These are phyloP conservation scores for Panicum hallii DNA, from an alignment of 202 grass and related monocot species.

Conservation along the genomic window DNA sequence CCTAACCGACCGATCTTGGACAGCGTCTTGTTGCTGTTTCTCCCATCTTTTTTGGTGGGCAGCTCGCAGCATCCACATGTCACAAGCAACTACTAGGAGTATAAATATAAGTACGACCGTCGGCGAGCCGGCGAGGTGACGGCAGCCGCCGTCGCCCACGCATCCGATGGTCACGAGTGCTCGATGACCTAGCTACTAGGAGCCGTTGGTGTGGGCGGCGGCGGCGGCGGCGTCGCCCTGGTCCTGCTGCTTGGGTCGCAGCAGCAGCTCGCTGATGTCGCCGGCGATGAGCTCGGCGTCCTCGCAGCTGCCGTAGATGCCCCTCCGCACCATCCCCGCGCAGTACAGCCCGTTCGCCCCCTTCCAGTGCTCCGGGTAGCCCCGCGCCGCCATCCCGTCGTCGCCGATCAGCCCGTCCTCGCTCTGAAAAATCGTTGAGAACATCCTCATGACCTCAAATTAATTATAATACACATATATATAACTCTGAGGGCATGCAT, in stretches of 20 bases:
- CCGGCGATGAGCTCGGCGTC: slow-evolving; percentile 67
- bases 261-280: slow-evolving; percentile 56
- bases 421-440: slow-evolving; percentile 34
- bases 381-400: slow-evolving; percentile 67
- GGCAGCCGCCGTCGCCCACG: too few species aligned
- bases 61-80: too few species aligned
- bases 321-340: slow-evolving; percentile 64
- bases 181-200: background rate
- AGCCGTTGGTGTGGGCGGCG: background rate
- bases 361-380: slow-evolving; percentile 66
- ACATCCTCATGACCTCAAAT: too few species aligned
- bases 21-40: too few species aligned
- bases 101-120: too few species aligned
- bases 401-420: slow-evolving; percentile 66
- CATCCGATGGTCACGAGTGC: background rate
- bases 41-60: too few species aligned
- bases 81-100: too few species aligned
- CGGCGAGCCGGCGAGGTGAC: too few species aligned
- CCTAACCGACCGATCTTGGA: too few species aligned
- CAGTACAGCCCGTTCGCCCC: slow-evolving; percentile 73
- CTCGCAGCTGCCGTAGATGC: slow-evolving; percentile 66
- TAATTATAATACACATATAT: too few species aligned
- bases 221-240: background rate
- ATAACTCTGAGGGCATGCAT: background rate
- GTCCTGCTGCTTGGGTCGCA: background rate